Percentiles rank a stretch among this genome's conserved stretches.
Conservation (phyloP, 345 rosid genomes). For the Gossypium mustelinum region DNA sequence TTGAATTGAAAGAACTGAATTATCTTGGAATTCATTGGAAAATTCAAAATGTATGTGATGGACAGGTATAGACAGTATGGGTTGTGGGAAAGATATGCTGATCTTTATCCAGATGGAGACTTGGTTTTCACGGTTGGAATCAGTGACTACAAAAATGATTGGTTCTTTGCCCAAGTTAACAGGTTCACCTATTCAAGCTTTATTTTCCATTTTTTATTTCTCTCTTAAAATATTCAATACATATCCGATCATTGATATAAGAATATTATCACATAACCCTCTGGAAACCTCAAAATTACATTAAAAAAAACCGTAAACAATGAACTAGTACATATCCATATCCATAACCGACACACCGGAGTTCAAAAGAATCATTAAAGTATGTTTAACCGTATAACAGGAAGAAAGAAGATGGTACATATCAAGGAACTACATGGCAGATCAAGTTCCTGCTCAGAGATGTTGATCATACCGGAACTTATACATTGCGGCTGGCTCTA, state of each 20-base stretch:
- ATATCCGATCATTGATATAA: too few relatives aligned
- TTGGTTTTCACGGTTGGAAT: conserved; percentile 53
- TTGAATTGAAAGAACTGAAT: not conserved
- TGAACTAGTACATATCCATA: not conserved
- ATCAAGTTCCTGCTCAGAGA: conserved; percentile 42
- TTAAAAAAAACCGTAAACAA: too few relatives aligned
- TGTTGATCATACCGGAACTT: conserved; percentile 29
- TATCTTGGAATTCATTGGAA: not conserved
- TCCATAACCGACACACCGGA: not conserved
- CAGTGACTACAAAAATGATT: conserved; percentile 52
- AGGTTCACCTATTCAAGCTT: conserved; percentile 39
- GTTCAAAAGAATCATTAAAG: not conserved
- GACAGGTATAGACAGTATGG: conserved; percentile 84
- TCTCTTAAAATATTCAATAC: too few relatives aligned
- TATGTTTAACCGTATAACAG: conserved; percentile 26
- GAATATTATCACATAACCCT: too few relatives aligned
- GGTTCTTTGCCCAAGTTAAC: conserved; percentile 85
- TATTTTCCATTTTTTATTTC: not conserved
- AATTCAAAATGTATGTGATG: not conserved
- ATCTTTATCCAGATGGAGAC: conserved; percentile 62
- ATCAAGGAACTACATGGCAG: conserved; percentile 66
- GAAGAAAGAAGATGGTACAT: conserved; percentile 40
- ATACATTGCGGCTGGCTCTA: conserved; percentile 46
- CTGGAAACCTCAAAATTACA: too few relatives aligned
- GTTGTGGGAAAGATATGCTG: conserved; percentile 82